Evolutionary conservation across 768 basidiomycete species (phyloP).

Genomic region (Boletus insuetus): DNA sequence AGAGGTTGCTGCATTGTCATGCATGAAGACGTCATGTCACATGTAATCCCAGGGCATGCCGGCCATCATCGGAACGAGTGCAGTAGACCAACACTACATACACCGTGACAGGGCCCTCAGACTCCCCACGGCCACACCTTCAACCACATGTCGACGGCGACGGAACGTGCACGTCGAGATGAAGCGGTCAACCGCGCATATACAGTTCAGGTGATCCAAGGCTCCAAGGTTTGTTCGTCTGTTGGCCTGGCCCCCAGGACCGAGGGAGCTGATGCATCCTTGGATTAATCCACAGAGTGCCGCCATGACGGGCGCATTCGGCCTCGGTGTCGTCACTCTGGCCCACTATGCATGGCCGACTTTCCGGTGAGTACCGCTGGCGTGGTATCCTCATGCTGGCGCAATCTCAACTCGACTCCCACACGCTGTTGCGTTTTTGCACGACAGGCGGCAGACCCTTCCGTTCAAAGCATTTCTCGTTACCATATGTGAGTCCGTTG

Average conservation of each 20-base stretch:
- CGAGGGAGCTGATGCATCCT: background rate
- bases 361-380: slow-evolving; percentile 51
- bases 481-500: slow-evolving; percentile 54
- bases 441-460: slow-evolving; percentile 67
- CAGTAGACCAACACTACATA: no score
- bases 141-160: slow-evolving; percentile 22
- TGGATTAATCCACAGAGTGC: slow-evolving; percentile 44
- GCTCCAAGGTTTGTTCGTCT: slow-evolving; percentile 45
- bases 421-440: background rate
- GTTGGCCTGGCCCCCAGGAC: background rate
- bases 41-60: background rate
- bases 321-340: slow-evolving; percentile 58
- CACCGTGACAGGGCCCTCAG: no score
- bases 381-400: background rate
- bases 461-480: slow-evolving; percentile 81
- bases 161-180: slow-evolving; percentile 39
- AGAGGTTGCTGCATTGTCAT: no score
- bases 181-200: slow-evolving; percentile 60
- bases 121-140: background rate
- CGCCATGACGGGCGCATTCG: slow-evolving; percentile 48
- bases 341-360: slow-evolving; percentile 70
- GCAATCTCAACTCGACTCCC: background rate
- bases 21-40: background rate
- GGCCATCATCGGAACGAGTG: no score
- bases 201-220: slow-evolving; percentile 56